phyloP scores from a whole-genome alignment of 129 eudicot genomes.

The Oenanthe sinensis region DNA sequence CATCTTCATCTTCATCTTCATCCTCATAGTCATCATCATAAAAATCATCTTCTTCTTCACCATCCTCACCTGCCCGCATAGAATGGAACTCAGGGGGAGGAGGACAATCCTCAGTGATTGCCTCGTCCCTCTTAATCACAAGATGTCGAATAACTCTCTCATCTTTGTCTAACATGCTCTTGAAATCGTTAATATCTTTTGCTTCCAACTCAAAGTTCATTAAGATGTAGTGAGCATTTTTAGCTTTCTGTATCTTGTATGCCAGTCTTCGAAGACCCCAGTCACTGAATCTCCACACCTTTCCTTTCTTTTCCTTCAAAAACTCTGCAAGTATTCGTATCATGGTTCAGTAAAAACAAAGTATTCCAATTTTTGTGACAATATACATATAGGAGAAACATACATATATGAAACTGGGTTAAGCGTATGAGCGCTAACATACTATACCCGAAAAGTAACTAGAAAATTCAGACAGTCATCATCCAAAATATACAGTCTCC shows the following conservation, averaged over 20 bases:
- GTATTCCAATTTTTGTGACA: background rate
- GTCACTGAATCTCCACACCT: conserved; percentile 87
- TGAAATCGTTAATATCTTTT: conserved; percentile 74
- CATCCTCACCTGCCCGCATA: conserved; percentile 50
- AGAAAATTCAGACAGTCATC: background rate
- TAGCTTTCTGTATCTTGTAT: conserved; percentile 77
- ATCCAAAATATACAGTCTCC: background rate
- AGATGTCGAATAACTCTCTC: conserved; percentile 92
- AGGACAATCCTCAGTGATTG: conserved; percentile 67
- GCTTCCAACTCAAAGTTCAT: conserved; percentile 94
- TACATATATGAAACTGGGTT: background rate
- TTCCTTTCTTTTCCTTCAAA: conserved; percentile 79
- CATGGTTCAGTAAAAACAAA: background rate
- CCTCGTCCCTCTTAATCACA: conserved; percentile 79
- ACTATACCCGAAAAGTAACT: background rate
- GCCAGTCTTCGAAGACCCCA: conserved; percentile 92
- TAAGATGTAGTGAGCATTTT: conserved; percentile 68
- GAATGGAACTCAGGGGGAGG: conserved; percentile 88
- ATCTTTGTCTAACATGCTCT: conserved; percentile 71
- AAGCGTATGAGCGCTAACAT: background rate
- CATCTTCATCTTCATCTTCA: conserved; percentile 42
- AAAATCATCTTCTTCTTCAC: conserved; percentile 47
- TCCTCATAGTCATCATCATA: conserved; percentile 31
- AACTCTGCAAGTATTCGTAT: conserved; percentile 38
- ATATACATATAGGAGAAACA: background rate